Base-by-base conservation (phyloP, 495 filamentous ascomycete genomes). In the Daldinia bambusicola region DNA sequence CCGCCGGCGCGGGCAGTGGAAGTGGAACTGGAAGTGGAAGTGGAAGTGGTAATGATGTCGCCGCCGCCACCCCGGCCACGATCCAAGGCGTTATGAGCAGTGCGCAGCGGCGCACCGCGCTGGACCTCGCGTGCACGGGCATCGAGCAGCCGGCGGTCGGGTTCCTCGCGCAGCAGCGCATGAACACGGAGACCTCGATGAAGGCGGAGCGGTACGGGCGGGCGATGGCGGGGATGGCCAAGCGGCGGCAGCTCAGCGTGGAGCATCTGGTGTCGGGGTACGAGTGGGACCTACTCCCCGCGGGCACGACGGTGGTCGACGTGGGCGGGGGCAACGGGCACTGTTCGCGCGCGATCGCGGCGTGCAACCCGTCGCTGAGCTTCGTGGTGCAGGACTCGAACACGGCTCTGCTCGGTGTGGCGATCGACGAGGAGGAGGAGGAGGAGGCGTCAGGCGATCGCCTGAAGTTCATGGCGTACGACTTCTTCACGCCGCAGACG, bases 311-410 rank as follows among this genome's bases (percentile, higher is more conserved):
- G 2, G 60, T 81, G 58, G 78, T 82, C 3, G 81, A 83, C 55
- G 68, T 82, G n/a, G 81, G 81, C 18, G 81, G 81, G 12, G 76
- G 81, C 1, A 75, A 75, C 57, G 81, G 80, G 6, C 75, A 79
- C 41, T 77, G 74, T 30, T 67, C 80, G 2, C 71, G 70, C 38
- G 59, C 75, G 41, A 79, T 82, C 55, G 55, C 75, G 22, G 22
- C 20, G 59, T 43, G 22, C 63, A 79, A 66, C 57, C 72, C 41
- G 52, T 20, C 16, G 12, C 56, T 82, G n/a, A 67, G 73, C 38
- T 81, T 80, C 51, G 67, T 79, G 5, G 71, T 83, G 18, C 77
- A 81, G 41, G 80, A 82, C 52, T 18, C 51, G 69, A 64, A 64
- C 75, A 26, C 62, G 14, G 58, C 57, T n/a, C 41, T 9, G 57